These are phyloP conservation scores for Chloromonas sp. DNA, from an alignment of 163 green algal genomes.

Conservation along the genomic window DNA sequence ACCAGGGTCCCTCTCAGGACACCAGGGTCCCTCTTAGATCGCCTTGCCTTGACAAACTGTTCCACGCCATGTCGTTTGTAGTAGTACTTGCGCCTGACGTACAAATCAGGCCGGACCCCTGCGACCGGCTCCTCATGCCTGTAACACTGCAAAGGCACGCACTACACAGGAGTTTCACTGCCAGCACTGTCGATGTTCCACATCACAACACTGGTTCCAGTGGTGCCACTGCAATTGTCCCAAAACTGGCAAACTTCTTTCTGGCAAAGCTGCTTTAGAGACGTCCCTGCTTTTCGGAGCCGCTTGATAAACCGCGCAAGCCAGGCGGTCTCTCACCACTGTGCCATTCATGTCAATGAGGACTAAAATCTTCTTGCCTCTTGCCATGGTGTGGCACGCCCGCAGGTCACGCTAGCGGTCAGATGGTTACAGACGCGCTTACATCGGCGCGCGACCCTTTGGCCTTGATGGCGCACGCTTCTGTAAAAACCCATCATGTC, in stretches of 20 bases:
- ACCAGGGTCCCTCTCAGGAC: too few species aligned
- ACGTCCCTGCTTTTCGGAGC: not conserved
- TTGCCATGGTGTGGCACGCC: not conserved
- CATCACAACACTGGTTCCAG: too few species aligned
- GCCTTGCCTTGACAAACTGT: not conserved
- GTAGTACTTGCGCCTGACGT: constrained; percentile 3
- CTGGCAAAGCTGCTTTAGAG: not conserved
- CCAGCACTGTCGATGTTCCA: too few species aligned
- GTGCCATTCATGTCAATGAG: constrained; percentile 1
- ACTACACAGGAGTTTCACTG: not conserved
- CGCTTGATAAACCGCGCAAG: not conserved
- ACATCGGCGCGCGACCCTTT: too few species aligned
- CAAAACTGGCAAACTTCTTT: not conserved
- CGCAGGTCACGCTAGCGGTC: too few species aligned
- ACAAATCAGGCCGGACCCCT: not conserved
- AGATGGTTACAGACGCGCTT: too few species aligned
- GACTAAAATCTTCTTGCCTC: not conserved
- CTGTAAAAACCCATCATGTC: too few species aligned
- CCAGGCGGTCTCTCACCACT: not conserved
- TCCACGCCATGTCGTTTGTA: constrained; percentile 3
- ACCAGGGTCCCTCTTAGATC: too few species aligned
- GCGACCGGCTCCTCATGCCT: not conserved
- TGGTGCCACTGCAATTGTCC: too few species aligned
- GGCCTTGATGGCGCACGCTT: too few species aligned
- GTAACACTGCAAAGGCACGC: constrained; percentile 3